These are phyloP conservation scores for Mycena venus DNA, from an alignment of 768 basidiomycete species.

Conservation along the genomic window DNA sequence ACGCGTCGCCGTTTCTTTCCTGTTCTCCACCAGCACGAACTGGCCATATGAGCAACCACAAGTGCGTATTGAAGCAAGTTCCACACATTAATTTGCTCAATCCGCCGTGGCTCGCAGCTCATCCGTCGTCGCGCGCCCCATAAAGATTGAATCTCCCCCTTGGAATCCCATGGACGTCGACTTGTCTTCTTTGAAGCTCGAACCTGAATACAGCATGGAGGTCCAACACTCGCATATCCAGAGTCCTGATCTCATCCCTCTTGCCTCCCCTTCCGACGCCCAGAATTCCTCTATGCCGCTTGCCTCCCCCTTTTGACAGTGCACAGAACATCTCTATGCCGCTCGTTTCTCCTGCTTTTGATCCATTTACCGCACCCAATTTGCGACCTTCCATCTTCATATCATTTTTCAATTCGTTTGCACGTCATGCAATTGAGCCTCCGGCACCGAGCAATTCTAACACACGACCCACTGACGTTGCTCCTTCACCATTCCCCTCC, in stretches of 20 bases:
- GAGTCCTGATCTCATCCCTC: constrained; percentile 5
- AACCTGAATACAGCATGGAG: constrained; percentile 14
- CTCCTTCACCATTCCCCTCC: background rate
- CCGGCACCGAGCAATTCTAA: background rate
- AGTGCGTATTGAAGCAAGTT: background rate
- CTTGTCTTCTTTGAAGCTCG: background rate
- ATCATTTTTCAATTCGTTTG: background rate
- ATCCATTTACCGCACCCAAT: background rate
- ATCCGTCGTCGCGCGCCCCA: background rate
- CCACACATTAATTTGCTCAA: too few species aligned
- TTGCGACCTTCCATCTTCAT: background rate
- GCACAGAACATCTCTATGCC: background rate
- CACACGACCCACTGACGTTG: background rate
- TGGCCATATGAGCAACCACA: too few species aligned
- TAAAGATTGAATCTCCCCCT: background rate
- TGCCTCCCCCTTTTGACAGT: background rate
- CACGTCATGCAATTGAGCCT: too few species aligned
- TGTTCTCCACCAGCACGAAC: background rate
- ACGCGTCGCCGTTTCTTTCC: background rate
- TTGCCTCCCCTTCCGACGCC: background rate
- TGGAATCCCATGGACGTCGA: constrained; percentile 19
- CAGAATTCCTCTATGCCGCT: background rate
- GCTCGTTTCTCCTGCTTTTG: background rate
- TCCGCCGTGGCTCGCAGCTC: too few species aligned
- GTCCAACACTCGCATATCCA: constrained; percentile 18